A percentile compares a stretch with the other conserved stretches of the same genome.
Evolutionary conservation across 148 eudicot genomes (phyloP).

Genomic region (Silene conica): DNA sequence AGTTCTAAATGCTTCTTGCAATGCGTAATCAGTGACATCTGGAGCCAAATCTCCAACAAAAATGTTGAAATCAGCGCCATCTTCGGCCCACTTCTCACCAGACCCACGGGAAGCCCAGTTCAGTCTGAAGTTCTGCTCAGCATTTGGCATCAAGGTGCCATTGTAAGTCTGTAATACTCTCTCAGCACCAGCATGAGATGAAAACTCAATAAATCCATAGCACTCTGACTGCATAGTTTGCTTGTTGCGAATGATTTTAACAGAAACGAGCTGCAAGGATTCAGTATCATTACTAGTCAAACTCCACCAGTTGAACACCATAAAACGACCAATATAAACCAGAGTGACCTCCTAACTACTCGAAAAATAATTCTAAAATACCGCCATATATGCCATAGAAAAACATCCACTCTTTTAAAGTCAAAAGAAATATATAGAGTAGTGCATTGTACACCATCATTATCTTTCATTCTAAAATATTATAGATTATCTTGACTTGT

Average conservation of each 20-base stretch:
- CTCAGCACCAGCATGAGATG: slow-evolving; percentile 71
- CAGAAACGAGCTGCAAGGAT: slow-evolving; percentile 19
- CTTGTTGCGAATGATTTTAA: slow-evolving; percentile 84
- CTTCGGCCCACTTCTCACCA: slow-evolving; percentile 75
- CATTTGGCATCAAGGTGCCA: slow-evolving; percentile 67
- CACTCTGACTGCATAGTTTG: slow-evolving; percentile 75
- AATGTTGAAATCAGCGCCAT: slow-evolving; percentile 60
- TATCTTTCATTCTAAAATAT: no score
- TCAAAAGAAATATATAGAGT: no score
- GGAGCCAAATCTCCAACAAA: slow-evolving; percentile 94
- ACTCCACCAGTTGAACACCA: not conserved
- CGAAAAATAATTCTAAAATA: not conserved
- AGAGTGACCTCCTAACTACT: not conserved
- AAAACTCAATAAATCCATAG: slow-evolving; percentile 84
- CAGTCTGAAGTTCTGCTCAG: slow-evolving; percentile 65
- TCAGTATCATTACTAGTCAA: not conserved
- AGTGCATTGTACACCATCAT: no score
- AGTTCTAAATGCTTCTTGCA: slow-evolving; percentile 77
- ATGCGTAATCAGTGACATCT: slow-evolving; percentile 78
- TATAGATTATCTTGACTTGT: no score
- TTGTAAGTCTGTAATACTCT: slow-evolving; percentile 61
- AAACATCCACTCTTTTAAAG: not conserved
- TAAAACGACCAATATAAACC: not conserved
- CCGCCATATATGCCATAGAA: not conserved
- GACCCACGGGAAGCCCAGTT: slow-evolving; percentile 45